Evolutionary conservation across 345 rosid species (phyloP).

Genomic region (Eucalyptus caleyi): DNA sequence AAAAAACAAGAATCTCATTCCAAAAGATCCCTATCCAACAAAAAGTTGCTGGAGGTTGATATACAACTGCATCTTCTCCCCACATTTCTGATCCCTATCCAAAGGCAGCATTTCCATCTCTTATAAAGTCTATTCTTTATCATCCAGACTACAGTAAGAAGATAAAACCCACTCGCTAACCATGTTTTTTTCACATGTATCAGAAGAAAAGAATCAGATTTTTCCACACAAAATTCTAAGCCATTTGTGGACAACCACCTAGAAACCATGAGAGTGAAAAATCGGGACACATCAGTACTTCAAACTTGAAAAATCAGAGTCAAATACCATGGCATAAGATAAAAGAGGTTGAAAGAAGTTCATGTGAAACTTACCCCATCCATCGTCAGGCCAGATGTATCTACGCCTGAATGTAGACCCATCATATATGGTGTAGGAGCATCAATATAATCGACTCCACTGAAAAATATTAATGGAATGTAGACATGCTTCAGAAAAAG

Average conservation of each 20-base stretch:
- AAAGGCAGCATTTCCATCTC: not conserved
- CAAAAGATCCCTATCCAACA: not conserved
- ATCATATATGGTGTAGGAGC: slow-evolving; percentile 99
- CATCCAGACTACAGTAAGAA: not conserved
- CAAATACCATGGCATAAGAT: not conserved
- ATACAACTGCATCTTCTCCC: not conserved
- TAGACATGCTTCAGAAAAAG: slow-evolving; percentile 93
- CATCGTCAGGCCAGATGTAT: slow-evolving; percentile 75
- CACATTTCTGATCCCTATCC: not conserved
- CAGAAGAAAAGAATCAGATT: not conserved
- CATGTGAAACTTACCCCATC: slow-evolving; percentile 77
- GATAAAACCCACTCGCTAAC: not conserved
- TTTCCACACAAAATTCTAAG: not conserved
- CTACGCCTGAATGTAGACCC: slow-evolving; percentile 98
- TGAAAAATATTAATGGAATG: slow-evolving; percentile 99
- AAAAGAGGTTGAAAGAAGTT: not conserved
- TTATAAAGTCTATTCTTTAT: not conserved
- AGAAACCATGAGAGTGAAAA: not conserved
- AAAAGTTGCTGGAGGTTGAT: not conserved
- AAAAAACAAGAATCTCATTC: not conserved
- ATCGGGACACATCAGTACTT: not conserved
- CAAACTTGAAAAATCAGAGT: not conserved
- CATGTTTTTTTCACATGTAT: not conserved
- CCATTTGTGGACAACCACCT: not conserved
- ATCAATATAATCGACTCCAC: slow-evolving; percentile 99